Percentiles rank a stretch among this genome's conserved stretches.
These are phyloP conservation scores for Papiliotrema terrestris DNA, from an alignment of 1,284 basidiomycete species.

Conservation along the genomic window DNA sequence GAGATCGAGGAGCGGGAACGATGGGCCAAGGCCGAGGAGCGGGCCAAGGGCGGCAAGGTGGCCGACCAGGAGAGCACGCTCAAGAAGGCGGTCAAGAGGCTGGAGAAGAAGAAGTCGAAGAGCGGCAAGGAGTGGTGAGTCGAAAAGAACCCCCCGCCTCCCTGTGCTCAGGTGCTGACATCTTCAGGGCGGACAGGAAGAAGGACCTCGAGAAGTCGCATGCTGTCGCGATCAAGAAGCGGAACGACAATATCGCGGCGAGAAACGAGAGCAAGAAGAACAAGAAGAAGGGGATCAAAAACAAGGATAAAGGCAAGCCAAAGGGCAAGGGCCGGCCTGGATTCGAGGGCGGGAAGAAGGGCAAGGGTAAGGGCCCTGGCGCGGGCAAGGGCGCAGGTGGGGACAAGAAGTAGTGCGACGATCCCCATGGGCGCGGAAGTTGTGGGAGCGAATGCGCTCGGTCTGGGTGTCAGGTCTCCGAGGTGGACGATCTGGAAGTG, in stretches of 20 bases:
- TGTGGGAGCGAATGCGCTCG: not conserved
- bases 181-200: slow-evolving; percentile 74
- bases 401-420: not conserved
- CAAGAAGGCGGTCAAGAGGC: slow-evolving; percentile 85
- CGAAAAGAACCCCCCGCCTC: not conserved
- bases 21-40: slow-evolving; percentile 81
- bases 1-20: slow-evolving; percentile 70
- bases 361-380: slow-evolving; percentile 5
- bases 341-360: slow-evolving; percentile 39
- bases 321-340: slow-evolving; percentile 36
- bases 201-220: slow-evolving; percentile 66
- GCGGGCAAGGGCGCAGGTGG: not conserved
- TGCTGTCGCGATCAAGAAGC: slow-evolving; percentile 80
- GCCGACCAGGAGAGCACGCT: slow-evolving; percentile 73
- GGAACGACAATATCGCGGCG: slow-evolving; percentile 78
- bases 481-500: no score
- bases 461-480: not conserved
- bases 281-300: slow-evolving; percentile 63
- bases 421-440: not conserved
- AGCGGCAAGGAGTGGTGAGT: slow-evolving; percentile 78
- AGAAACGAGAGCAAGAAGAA: slow-evolving; percentile 74
- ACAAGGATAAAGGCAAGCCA: slow-evolving; percentile 53
- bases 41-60: slow-evolving; percentile 81
- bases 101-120: slow-evolving; percentile 81
- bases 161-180: slow-evolving; percentile 2